Base-by-base conservation (phyloP, 139 green algal species). In the Tetradesmus obliquus region DNA sequence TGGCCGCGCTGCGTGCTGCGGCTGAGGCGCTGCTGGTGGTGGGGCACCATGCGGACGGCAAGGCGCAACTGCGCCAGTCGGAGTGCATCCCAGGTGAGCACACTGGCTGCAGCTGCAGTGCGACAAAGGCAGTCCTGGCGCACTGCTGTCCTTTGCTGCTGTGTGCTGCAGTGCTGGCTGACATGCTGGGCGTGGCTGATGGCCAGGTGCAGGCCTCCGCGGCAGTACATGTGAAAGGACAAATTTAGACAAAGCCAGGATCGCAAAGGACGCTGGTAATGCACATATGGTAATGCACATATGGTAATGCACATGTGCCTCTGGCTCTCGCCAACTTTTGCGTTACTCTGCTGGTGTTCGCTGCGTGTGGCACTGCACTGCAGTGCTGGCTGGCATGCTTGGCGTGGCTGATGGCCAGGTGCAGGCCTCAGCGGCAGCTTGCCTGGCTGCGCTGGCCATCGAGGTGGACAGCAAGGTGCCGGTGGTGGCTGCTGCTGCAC, bases 391-490 rank as follows among this genome's bases (percentile, higher is more conserved):
- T 8, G 22, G 57, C 51, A 57, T 91, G 74, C 54, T 91, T 54
- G 55, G 20, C 0, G 74, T 91, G 54, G 6, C 72, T 54, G 87
- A 85, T 45, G 55, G 58, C 12, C 13, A 13, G 13, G 66, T 89
- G 55, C 71, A 74, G 22, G 74, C 53, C 10, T 71, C 71, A n/a
- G 87, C 87, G 58, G 87, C 72, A 13, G 72, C 87, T 19, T 76
- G 74, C 19, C 55, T 91, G 54, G 87, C 87, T 54, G 54, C 74
- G 3, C 22, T 91, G 51, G 60, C 12, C 6, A 66, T 91, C 12
- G 87, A 91, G 22, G 71, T 84, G 32, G 74, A 84, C 72, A 91
- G 87, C 87, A 91, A 91, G 74, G 4, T 91, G 54, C 45, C 87
- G 3, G 74, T 91, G 54, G 62, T 91, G 87, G 60, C 54, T 17